Evolutionary conservation across 305 asterid genomes (phyloP).

Genomic region (Stenogyne calaminthoides): DNA sequence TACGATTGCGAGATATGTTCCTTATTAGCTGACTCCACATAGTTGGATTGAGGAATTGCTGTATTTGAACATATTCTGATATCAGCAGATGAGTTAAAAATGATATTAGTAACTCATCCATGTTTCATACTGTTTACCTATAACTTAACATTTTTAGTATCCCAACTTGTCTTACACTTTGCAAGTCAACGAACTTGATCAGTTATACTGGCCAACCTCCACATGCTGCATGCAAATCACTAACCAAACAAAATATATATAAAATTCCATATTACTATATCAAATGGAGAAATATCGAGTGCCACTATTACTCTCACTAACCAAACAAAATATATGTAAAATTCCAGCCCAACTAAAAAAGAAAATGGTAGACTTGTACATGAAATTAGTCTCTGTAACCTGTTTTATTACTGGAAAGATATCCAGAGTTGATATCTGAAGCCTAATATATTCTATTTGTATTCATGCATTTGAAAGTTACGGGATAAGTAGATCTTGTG

Average conservation of each 20-base stretch:
- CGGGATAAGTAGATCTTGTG: neutral
- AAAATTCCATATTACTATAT: neutral
- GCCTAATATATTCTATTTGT: neutral
- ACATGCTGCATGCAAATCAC: neutral
- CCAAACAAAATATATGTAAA: too few species aligned
- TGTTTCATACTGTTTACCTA: neutral
- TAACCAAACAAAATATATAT: neutral
- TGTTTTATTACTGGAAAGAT: slow-evolving; percentile 1
- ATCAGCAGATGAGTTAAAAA: neutral
- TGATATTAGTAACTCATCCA: neutral
- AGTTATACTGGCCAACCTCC: neutral
- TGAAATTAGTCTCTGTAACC: slow-evolving; percentile 11
- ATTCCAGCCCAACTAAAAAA: slow-evolving; percentile 5
- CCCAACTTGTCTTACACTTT: neutral
- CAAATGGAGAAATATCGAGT: neutral
- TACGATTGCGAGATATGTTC: neutral
- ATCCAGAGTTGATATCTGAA: neutral
- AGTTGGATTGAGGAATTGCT: neutral
- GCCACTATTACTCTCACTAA: neutral
- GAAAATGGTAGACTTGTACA: neutral
- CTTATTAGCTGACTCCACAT: neutral
- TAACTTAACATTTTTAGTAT: neutral
- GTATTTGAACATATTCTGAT: neutral
- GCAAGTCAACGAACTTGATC: neutral
- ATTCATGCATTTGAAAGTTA: neutral